These are phyloP conservation scores for Pinus taeda DNA, from an alignment of 75 land plant genomes.

Conservation along the genomic window DNA sequence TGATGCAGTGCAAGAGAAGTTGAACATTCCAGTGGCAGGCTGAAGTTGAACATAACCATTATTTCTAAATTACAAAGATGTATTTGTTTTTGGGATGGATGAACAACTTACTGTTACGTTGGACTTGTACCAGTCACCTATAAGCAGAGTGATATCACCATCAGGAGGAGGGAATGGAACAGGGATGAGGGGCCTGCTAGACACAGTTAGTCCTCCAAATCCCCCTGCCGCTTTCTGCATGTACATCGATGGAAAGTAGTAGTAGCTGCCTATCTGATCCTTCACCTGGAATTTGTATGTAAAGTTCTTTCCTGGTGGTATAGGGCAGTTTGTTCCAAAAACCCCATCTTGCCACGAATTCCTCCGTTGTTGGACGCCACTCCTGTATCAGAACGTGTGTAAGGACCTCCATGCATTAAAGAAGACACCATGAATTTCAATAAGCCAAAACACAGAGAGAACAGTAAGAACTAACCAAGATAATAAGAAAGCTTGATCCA, in stretches of 20 bases:
- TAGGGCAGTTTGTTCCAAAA: constrained; percentile 33
- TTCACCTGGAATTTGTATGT: constrained; percentile 30
- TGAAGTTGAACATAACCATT: constrained; percentile 4
- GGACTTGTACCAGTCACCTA: constrained; percentile 87
- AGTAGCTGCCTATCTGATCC: constrained; percentile 38
- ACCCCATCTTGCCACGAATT: constrained; percentile 32
- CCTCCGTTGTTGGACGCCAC: constrained; percentile 24
- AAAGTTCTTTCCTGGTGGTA: constrained; percentile 24
- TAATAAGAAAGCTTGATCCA: constrained; percentile 18
- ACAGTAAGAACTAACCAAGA: not conserved
- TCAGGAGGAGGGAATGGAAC: constrained; percentile 75
- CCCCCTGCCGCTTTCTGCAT: constrained; percentile 87
- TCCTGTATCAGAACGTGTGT: constrained; percentile 18
- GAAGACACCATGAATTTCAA: not conserved
- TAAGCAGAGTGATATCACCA: constrained; percentile 61
- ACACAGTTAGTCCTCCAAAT: constrained; percentile 66
- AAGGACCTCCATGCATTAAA: not conserved
- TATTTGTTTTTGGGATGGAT: not conserved
- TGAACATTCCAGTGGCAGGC: too few species aligned
- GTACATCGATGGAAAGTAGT: constrained; percentile 68
- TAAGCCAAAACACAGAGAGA: not conserved
- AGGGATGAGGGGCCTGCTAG: constrained; percentile 62
- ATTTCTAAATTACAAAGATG: not conserved
- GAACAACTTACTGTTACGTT: constrained; percentile 41
- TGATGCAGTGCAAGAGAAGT: too few species aligned